phyloP scores from a whole-genome alignment of 1,139 yeast species.

The Barnettozyma hawaiiensis region DNA sequence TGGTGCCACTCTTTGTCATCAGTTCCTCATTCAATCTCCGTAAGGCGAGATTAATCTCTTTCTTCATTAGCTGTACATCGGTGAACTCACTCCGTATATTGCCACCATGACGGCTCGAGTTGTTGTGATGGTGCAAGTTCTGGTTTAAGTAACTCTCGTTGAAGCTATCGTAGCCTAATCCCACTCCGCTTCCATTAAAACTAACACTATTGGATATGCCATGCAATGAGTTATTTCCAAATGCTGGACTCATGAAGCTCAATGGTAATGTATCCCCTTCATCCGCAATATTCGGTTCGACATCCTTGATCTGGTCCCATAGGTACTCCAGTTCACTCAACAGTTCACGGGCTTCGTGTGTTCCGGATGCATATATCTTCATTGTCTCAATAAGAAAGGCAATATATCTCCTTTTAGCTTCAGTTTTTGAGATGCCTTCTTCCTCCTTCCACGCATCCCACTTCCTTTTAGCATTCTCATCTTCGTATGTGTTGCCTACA shows the following conservation, averaged over 20 bases:
- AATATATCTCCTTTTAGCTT: constrained; percentile 70
- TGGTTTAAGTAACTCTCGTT: constrained; percentile 14
- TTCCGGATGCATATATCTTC: constrained; percentile 63
- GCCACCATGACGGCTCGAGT: constrained; percentile 3
- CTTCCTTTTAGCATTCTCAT: constrained; percentile 63
- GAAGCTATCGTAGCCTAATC: constrained; percentile 9
- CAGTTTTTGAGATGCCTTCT: constrained; percentile 62
- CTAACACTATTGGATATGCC: constrained; percentile 9
- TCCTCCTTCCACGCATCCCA: constrained; percentile 87
- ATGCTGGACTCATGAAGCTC: constrained; percentile 8
- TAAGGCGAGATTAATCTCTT: constrained; percentile 20
- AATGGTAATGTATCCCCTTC: constrained; percentile 10
- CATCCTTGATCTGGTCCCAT: constrained; percentile 70
- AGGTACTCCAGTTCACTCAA: constrained; percentile 60
- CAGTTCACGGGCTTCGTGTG: constrained; percentile 62
- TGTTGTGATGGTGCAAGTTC: constrained; percentile 10
- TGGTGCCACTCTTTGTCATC: constrained; percentile 3
- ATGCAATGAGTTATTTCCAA: constrained; percentile 5
- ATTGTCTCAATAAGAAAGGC: constrained; percentile 66
- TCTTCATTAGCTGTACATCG: constrained; percentile 20
- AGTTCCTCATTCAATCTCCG: constrained; percentile 20
- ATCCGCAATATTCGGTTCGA: constrained; percentile 23
- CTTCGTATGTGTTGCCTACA: constrained; percentile 52
- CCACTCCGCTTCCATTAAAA: constrained; percentile 9
- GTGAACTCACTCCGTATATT: constrained; percentile 15